Evolutionary conservation across 768 basidiomycete species (phyloP).

Genomic region (Mycena epipterygia): DNA sequence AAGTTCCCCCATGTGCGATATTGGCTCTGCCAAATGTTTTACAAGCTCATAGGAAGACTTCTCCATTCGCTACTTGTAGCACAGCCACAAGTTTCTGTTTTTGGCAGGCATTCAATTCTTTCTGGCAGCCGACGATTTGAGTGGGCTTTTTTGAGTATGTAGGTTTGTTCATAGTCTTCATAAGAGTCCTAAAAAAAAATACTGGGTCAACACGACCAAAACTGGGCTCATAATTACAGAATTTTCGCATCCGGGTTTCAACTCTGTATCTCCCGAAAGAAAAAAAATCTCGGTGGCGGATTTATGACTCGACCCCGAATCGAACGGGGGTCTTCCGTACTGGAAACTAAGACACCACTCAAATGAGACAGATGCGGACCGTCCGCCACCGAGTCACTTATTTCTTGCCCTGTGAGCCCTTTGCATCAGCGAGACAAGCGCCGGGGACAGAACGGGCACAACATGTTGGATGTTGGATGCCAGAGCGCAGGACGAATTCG

Average conservation of each 20-base stretch:
- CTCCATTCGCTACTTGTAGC: background rate
- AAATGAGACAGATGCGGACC: no score
- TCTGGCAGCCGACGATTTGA: background rate
- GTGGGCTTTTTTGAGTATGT: background rate
- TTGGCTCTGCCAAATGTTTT: background rate
- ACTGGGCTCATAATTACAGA: background rate
- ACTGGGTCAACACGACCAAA: background rate
- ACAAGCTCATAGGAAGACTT: conserved; percentile 3
- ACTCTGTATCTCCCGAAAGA: no score
- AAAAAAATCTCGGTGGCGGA: no score
- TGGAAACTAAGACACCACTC: no score
- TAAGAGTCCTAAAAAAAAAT: background rate
- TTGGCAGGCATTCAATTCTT: background rate
- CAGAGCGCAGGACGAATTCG: no score
- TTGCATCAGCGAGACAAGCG: no score
- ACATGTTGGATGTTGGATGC: no score
- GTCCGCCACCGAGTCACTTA: no score
- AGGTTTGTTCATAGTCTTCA: background rate
- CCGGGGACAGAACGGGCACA: no score
- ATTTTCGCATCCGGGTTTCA: background rate
- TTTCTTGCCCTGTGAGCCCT: no score
- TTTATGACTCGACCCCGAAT: no score
- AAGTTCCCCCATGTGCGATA: background rate
- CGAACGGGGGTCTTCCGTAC: no score
- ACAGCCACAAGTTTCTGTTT: background rate